Evolutionary conservation across 2,329 filamentous ascomycete species (phyloP).

Genomic region (Fusarium humuli): DNA sequence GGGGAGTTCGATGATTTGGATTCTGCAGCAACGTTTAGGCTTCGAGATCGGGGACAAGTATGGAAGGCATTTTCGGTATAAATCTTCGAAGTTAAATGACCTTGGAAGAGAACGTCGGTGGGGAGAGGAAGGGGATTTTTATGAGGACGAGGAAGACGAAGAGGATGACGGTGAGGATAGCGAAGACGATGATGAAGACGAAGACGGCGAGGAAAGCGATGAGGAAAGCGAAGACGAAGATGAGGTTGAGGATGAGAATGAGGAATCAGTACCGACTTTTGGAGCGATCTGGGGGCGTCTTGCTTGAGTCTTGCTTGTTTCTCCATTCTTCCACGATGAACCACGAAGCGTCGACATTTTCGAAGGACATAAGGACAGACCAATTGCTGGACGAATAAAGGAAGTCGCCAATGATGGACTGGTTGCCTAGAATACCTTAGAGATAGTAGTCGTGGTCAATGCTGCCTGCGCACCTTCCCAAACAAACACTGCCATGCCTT

Average conservation of each 20-base stretch:
- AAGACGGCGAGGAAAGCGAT: no score
- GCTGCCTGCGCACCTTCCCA: not conserved
- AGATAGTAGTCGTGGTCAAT: not conserved
- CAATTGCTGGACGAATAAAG: not conserved
- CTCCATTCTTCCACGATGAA: not conserved
- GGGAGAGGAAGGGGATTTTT: no score
- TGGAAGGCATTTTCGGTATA: not conserved
- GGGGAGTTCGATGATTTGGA: no score
- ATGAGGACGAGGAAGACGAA: no score
- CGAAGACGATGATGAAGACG: no score
- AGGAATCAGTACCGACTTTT: not conserved
- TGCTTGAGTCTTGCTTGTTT: not conserved
- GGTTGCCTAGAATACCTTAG: not conserved
- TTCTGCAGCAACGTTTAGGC: no score
- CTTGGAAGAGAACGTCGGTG: no score
- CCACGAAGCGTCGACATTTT: not conserved
- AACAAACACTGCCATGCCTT: not conserved
- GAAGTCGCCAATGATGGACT: not conserved
- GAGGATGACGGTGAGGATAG: no score
- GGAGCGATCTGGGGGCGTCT: not conserved
- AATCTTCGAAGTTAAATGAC: not conserved
- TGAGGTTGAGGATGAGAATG: no score
- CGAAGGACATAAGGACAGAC: not conserved
- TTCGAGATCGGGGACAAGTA: not conserved
- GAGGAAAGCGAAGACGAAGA: no score